Evolutionary conservation across 139 green algal species (phyloP), one percentile per base, ranked within the genome.

Genomic region (Chlorella sp.): DNA sequence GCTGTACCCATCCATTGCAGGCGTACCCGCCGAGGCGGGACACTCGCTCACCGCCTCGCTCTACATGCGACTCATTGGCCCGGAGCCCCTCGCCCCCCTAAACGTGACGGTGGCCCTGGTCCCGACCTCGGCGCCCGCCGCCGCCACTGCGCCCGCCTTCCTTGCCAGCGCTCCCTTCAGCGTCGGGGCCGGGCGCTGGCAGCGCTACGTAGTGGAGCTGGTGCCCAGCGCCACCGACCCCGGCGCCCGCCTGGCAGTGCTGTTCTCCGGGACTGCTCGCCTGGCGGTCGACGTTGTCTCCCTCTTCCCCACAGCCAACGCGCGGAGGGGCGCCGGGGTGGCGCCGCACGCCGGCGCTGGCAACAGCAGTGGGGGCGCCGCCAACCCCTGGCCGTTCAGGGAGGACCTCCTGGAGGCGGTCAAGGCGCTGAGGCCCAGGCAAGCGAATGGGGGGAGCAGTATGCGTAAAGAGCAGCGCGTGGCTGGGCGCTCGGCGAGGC

Each of bases 371-470:
- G 33, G n/a, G 12, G 77, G 74, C 2, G 14, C 21, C 15, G 42
- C 63, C 19, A 77, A 85, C 65, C 69, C 55, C 66, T 83, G 48
- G 42, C 75, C 77, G 9, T 84, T 81, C 67, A 63, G 72, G 5
- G 14, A 36, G 7, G 82, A 81, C 50, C 43, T 82, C 42, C 51
- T 84, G 45, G 17, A 79, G 17, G 11, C 40, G 11, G 11, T 41
- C 56, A 36, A 67, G 36, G 60, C 45, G 31, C 60, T 21, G 11
- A 67, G 35, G n/a, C n/a, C n/a, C n/a, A n/a, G n/a, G n/a, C n/a
- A n/a, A n/a, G n/a, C n/a, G n/a, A n/a, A n/a, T n/a, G n/a, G n/a
- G n/a, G n/a, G n/a, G n/a, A n/a, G n/a, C n/a, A n/a, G n/a, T n/a
- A n/a, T n/a, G n/a, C n/a, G n/a, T n/a, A n/a, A n/a, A n/a, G n/a